Evolutionary conservation across 108 stramenopile genomes (phyloP).

Genomic region (Phaeodactylum tricornutum): DNA sequence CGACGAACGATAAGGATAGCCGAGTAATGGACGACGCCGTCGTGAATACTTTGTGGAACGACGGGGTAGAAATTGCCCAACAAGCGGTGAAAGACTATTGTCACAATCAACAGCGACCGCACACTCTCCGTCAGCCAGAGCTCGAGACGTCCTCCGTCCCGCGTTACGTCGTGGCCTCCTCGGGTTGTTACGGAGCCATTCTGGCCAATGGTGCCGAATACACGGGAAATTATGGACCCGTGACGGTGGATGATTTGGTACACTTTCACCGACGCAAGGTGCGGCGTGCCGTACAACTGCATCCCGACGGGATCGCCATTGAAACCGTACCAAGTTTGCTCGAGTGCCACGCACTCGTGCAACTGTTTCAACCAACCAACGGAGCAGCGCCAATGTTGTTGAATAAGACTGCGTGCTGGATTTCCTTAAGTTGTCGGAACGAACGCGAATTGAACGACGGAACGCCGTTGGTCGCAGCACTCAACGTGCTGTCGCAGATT

Average conservation of each 20-base stretch:
- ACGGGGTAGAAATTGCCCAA: slow-evolving; percentile 27
- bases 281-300: background rate
- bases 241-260: slow-evolving; percentile 6
- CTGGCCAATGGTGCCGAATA: slow-evolving; percentile 57
- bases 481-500: slow-evolving; percentile 21
- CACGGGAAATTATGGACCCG: slow-evolving; percentile 28
- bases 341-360: slow-evolving; percentile 17
- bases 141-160: background rate
- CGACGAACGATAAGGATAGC: background rate
- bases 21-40: background rate
- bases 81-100: slow-evolving; percentile 8
- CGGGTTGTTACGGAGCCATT: slow-evolving; percentile 44
- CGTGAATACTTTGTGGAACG: slow-evolving; percentile 17
- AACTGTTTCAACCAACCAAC: slow-evolving; percentile 3
- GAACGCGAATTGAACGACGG: slow-evolving; percentile 43
- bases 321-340: slow-evolving; percentile 42
- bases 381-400: background rate
- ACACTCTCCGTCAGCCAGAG: background rate
- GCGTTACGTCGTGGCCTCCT: slow-evolving; percentile 32
- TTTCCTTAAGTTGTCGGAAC: slow-evolving; percentile 44
- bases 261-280: slow-evolving; percentile 36
- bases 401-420: slow-evolving; percentile 17
- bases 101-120: background rate
- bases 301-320: slow-evolving; percentile 44
- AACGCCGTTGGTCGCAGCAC: slow-evolving; percentile 19